These are phyloP conservation scores for Diplogelasinospora grovesii DNA, from an alignment of 495 filamentous ascomycete species.

Conservation along the genomic window DNA sequence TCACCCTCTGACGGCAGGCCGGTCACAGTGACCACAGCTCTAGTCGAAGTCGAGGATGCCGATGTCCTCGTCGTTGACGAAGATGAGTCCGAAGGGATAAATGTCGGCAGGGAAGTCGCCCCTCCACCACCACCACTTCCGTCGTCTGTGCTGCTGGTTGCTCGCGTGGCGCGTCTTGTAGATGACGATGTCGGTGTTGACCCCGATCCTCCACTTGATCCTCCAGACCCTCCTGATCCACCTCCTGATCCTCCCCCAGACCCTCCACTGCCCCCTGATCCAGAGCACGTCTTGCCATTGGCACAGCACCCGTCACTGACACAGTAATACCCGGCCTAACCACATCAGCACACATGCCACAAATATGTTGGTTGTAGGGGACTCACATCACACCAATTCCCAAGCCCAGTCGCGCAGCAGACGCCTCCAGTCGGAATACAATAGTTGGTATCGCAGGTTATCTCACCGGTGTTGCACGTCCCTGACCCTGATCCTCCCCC, in stretches of 20 bases:
- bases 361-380: neutral
- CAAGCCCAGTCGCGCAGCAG: slow-evolving; percentile 10
- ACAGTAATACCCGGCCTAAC: slow-evolving; percentile 16
- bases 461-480: neutral
- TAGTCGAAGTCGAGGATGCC: no score
- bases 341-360: neutral
- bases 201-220: neutral
- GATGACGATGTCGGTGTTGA: neutral
- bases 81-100: neutral
- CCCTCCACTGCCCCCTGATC: neutral
- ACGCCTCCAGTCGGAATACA: slow-evolving; percentile 9
- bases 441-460: slow-evolving; percentile 2
- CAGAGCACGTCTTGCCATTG: slow-evolving; percentile 8
- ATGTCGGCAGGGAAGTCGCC: no score
- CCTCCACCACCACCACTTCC: neutral
- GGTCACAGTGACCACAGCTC: no score
- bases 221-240: neutral
- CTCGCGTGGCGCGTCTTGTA: neutral
- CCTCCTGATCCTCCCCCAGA: neutral
- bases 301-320: slow-evolving; percentile 10
- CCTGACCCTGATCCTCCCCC: neutral
- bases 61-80: neutral
- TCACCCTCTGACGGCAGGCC: no score
- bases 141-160: neutral
- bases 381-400: slow-evolving; percentile 12